Base-by-base conservation (phyloP, 2,329 filamentous ascomycete species). In the Colletotrichum truncatum region DNA sequence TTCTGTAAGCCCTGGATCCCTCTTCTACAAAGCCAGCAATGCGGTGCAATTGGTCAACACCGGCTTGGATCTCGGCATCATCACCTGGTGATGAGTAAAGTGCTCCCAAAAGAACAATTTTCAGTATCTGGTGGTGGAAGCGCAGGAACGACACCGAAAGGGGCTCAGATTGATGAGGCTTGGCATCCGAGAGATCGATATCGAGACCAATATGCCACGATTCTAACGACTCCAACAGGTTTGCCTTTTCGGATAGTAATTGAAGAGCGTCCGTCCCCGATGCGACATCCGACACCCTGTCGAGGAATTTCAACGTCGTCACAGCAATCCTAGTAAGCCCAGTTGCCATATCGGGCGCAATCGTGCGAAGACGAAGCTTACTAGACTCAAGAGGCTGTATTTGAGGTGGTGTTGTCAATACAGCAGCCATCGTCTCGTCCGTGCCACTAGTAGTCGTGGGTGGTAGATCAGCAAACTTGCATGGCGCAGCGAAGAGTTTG, bases 401-500 rank as follows among this genome's bases (percentile, higher is more conserved):
- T 68, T 67, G 61, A 48, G 69, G 64, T 48, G 68, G 58, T 45
- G 62, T 67, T 56, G 65, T 63, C 70, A 61, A 70, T 30, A 21
- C 46, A 68, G 69, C 68, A 56, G 55, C 25, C 26, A 68, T 43
- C n/a, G 63, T 26, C 6, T 57, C 68, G 56, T 60, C 71, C 8
- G 36, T 4, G 16, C 69, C 23, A n/a, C n/a, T n/a, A n/a, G n/a
- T n/a, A 18, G 62, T 55, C 49, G 68, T 53, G 57, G 70, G 18
- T 28, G 70, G 68, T 45, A 69, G 67, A 23, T 80, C 78, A 2
- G 76, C 69, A 57, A 81, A 81, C 32, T 76, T 80, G 68, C 79
- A 81, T 58, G 79, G 79, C 34, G 78, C 79, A 69, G 74, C 72
- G 57, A 81, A 78, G 26, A 81, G 55, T 69, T 81, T 82, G 68